These are phyloP conservation scores for Crucihimalaya himalaica DNA, from an alignment of 345 rosid genomes.

Conservation along the genomic window DNA sequence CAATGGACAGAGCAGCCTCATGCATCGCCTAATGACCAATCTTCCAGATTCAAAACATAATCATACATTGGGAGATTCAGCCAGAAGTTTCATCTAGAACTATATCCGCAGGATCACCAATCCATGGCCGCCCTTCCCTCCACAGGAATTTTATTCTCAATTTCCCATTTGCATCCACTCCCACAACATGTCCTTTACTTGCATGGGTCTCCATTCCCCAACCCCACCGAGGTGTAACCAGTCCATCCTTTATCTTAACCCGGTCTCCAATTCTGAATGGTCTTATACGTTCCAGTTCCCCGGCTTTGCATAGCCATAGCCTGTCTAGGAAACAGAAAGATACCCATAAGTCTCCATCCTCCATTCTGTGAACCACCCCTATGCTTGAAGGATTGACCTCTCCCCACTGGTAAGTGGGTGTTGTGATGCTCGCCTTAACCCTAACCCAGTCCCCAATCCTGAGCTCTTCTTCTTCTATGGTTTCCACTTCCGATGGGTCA, in stretches of 20 bases:
- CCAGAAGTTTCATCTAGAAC: slow-evolving; percentile 60
- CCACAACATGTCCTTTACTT: slow-evolving; percentile 86
- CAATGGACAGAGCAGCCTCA: slow-evolving; percentile 36
- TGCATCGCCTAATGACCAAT: slow-evolving; percentile 29
- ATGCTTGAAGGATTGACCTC: slow-evolving; percentile 88
- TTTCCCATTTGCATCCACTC: slow-evolving; percentile 96
- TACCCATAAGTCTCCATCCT: slow-evolving; percentile 77
- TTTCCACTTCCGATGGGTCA: slow-evolving; percentile 87
- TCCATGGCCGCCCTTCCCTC: slow-evolving; percentile 98
- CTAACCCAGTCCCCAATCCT: slow-evolving; percentile 87
- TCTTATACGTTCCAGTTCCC: slow-evolving; percentile 79
- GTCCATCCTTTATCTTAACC: slow-evolving; percentile 73
- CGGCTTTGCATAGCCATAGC: slow-evolving; percentile 91
- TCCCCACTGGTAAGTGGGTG: slow-evolving; percentile 94
- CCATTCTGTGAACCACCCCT: slow-evolving; percentile 90
- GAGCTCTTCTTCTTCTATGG: slow-evolving; percentile 80
- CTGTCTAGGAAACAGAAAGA: slow-evolving; percentile 84
- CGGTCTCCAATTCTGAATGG: slow-evolving; percentile 73
- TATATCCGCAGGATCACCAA: slow-evolving; percentile 96
- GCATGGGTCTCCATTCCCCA: slow-evolving; percentile 99
- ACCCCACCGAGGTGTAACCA: slow-evolving; percentile 89
- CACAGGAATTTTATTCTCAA: slow-evolving; percentile 85
- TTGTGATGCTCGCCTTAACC: slow-evolving; percentile 63
- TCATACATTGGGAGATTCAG: slow-evolving; percentile 22
- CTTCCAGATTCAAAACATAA: slow-evolving; percentile 35